Conservation (phyloP, 169 alveolate genomes). For the Cryptosporidium muris region DNA sequence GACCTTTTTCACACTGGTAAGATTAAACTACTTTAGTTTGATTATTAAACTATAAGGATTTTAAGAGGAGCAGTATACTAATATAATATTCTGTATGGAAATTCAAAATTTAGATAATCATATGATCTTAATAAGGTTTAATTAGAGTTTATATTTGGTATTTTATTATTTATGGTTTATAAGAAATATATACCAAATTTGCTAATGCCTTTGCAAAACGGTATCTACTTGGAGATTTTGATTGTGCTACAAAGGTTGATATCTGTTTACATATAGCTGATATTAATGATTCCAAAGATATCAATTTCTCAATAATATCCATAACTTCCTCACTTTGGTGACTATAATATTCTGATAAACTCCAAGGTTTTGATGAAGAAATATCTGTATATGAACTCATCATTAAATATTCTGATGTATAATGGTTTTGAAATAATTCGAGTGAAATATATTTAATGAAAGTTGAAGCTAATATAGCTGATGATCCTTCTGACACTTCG, state of each 20-base stretch:
- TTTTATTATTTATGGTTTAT: conserved; percentile 13
- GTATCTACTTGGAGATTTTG: conserved; percentile 68
- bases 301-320: conserved; percentile 44
- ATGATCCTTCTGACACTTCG: conserved; percentile 4
- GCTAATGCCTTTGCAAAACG: conserved; percentile 68
- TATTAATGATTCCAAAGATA: conserved; percentile 49
- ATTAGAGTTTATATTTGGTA: not conserved
- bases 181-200: conserved; percentile 54
- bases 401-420: conserved; percentile 55
- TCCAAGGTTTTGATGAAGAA: not conserved
- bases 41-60: too few species aligned
- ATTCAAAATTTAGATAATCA: too few species aligned
- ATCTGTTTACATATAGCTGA: conserved; percentile 68
- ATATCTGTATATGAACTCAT: conserved; percentile 34
- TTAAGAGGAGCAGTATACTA: too few species aligned
- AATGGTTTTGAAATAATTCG: conserved; percentile 53
- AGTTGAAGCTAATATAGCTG: conserved; percentile 67
- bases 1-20: too few species aligned
- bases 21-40: too few species aligned
- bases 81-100: too few species aligned
- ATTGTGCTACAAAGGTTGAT: conserved; percentile 69
- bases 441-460: conserved; percentile 59
- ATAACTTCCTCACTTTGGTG: conserved; percentile 42
- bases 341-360: not conserved
- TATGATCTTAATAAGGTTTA: too few species aligned